Evolutionary conservation across 2,329 filamentous ascomycete species (phyloP), one percentile per base, ranked within the genome.

Genomic region (Curvularia eragrostidis): DNA sequence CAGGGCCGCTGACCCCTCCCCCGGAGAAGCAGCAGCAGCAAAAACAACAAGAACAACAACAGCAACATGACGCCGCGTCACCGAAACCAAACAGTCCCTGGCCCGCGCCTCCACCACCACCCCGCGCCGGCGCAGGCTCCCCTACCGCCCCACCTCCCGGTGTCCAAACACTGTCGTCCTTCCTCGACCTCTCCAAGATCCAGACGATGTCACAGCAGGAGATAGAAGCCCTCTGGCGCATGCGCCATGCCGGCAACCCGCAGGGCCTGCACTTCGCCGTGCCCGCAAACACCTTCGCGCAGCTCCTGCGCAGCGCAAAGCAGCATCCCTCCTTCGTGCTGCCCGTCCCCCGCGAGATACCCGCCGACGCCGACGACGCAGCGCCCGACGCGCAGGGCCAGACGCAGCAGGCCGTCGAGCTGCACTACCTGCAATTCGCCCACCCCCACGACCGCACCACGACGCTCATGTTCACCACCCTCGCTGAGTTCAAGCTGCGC

Each of bases 351-450:
- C 91, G 85, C 77, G 82, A 74, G 49, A 77, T 75, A 46, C 59
- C 74, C 62, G 42, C 67, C 55, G 56, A 77, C 68, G 19, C 72
- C n/a, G 32, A 49, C 9, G 18, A 72, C 10, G 19, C 73, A 15
- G 50, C 43, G 21, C 39, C 60, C 36, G 59, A 56, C 21, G 48
- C 49, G 23, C 52, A 56, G 21, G 54, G 59, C 26, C 48, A 64
- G 42, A 66, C 67, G 12, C 78, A 78, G 3, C 81, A 85, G 61
- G 91, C 91, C 50, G 91, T 93, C 46, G 95, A 98, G 77, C 93
- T 99, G 44, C 95, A 99, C 79, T 97, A 96, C 77, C 79, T 99
- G 61, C 94, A 99, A 78, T 99, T 96, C 92, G 91, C 90, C 0
- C 97, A 97, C 78, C 93, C 96, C 59, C 84, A 87, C 0, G 81